Conservation (phyloP, 1,284 basidiomycete genomes). For the Ganoderma multipileum region DNA sequence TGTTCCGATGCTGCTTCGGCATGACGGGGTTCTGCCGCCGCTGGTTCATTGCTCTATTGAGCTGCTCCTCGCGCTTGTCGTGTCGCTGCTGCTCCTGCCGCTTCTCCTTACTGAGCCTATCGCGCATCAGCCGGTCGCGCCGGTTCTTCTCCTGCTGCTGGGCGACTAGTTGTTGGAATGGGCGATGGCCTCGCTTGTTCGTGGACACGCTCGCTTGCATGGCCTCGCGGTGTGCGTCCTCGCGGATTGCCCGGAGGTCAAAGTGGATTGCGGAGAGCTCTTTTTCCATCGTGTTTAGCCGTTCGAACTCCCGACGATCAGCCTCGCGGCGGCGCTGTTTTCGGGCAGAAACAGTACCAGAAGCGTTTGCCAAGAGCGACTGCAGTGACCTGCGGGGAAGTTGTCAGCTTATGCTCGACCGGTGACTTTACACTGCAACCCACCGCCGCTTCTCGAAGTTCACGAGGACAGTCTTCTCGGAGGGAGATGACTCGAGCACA, state of each 20-base stretch:
- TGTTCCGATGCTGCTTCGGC: constrained; percentile 78
- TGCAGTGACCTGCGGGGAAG: constrained; percentile 60
- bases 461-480: constrained; percentile 64
- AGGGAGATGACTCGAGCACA: constrained; percentile 59
- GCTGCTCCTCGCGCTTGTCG: constrained; percentile 75
- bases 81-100: constrained; percentile 70
- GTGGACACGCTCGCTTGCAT: constrained; percentile 50
- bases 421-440: constrained; percentile 25
- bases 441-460: constrained; percentile 85
- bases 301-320: constrained; percentile 72
- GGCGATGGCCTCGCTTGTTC: constrained; percentile 60
- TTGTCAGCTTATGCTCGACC: constrained; percentile 7
- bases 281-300: constrained; percentile 75
- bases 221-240: constrained; percentile 74
- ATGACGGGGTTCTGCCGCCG: constrained; percentile 57
- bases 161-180: constrained; percentile 69
- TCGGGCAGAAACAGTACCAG: constrained; percentile 49
- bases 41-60: constrained; percentile 70
- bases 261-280: constrained; percentile 65
- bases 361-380: constrained; percentile 64
- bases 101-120: constrained; percentile 75
- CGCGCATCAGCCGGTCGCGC: constrained; percentile 71
- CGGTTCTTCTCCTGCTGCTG: constrained; percentile 81
- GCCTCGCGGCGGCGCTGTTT: constrained; percentile 58
- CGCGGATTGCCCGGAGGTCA: constrained; percentile 72